Evolutionary conservation across 2,329 filamentous ascomycete genomes (phyloP), one percentile per base, ranked within the genome.

Genomic region (Orbilia javanica): DNA sequence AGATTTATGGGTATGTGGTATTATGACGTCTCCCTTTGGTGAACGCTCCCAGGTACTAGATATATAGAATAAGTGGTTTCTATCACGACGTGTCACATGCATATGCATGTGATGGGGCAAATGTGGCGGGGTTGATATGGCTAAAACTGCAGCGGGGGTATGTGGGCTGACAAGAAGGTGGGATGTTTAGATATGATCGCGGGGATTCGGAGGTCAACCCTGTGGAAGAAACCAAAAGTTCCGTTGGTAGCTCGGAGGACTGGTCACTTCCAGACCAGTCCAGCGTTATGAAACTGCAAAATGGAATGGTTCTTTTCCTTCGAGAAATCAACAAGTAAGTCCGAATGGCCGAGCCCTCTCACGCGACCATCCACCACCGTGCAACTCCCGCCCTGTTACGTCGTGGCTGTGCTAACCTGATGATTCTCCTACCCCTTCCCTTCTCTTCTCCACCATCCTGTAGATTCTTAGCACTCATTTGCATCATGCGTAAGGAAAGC

Each of bases 401-500:
- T 11, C 39, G 44, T 18, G 31, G n/a, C 27, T 29, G 3, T 20
- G 20, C 65, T 63, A 55, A 63, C 53, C 29, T 25, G 7, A 4
- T 4, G 52, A 11, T 18, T 27, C 29, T 60, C 27, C n/a, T n/a
- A 8, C 34, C 2, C 13, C n/a, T 2, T 20, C 15, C 1, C 11
- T 8, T 44, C n/a, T n/a, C n/a, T n/a, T n/a, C 42, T 5, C 8
- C 42, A 4, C 7, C 42, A 44, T 42, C 13, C 13, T 27, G 13
- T n/a, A 88, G 87, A 79, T 94, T 94, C 83, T 87, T 96, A 53
- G 92, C 92, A 0, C 87, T 96, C 13, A 92, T 96, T 36, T 93
- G 93, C 76, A 91, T 96, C 79, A 94, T 95, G 92, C 92, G 91
- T 83, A 92, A 95, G 82, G 92, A 92, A 68, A 92, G 91, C 29